Evolutionary conservation across 1,284 basidiomycete genomes (phyloP).

Genomic region (Singerocomus inundabilis): DNA sequence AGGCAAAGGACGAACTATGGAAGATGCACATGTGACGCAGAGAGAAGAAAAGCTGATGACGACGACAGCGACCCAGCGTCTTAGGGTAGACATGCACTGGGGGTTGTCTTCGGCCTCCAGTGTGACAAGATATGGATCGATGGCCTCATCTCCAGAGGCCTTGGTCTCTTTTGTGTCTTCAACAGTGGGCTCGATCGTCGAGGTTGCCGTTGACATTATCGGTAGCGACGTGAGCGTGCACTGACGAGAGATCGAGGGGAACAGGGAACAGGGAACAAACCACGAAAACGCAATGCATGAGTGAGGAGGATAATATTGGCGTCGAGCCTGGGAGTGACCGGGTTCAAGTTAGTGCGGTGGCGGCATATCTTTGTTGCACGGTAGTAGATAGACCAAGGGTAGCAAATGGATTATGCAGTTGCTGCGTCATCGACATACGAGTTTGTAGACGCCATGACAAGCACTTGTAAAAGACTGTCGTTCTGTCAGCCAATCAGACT

Average conservation of each 20-base stretch:
- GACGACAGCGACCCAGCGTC: constrained; percentile 59
- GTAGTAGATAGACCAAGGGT: too few species aligned
- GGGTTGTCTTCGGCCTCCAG: constrained; percentile 54
- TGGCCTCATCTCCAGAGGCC: constrained; percentile 1
- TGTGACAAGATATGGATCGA: constrained; percentile 29
- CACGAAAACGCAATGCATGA: background rate
- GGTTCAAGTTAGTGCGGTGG: background rate
- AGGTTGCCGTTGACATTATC: constrained; percentile 9
- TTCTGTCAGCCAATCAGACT: background rate
- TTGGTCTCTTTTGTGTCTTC: constrained; percentile 7
- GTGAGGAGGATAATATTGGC: constrained; percentile 12
- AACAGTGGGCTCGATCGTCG: constrained; percentile 6
- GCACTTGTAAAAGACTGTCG: too few species aligned
- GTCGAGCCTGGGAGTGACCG: constrained; percentile 7
- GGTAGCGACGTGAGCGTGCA: background rate
- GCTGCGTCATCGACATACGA: too few species aligned
- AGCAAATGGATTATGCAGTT: background rate
- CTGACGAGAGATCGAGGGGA: background rate
- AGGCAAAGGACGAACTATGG: constrained; percentile 48
- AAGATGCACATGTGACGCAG: constrained; percentile 71
- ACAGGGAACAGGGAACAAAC: background rate
- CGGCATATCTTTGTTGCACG: background rate
- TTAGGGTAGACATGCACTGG: constrained; percentile 42
- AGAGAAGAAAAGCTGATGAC: constrained; percentile 53
- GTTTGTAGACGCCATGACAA: too few species aligned